Evolutionary conservation across 2,329 filamentous ascomycete species (phyloP).

Genomic region (Exserohilum rostratum): DNA sequence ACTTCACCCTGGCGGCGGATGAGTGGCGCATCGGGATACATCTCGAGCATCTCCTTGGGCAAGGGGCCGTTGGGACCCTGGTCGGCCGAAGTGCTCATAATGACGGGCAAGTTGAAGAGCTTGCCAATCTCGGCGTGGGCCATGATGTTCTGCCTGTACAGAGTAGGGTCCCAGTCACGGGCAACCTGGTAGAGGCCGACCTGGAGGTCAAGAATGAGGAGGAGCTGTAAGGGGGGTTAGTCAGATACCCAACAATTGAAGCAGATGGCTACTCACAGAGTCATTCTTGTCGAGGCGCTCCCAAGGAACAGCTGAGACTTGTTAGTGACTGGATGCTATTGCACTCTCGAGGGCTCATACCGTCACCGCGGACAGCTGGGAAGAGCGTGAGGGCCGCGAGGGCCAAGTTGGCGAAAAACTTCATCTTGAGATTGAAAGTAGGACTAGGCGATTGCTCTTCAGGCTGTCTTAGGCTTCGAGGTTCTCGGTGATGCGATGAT

Average conservation of each 20-base stretch:
- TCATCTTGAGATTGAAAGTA: conserved; percentile 35
- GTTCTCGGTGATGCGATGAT: conserved; percentile 25
- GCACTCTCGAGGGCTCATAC: conserved; percentile 20
- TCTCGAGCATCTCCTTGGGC: conserved; percentile 70
- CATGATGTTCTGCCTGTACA: conserved; percentile 70
- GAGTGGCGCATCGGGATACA: conserved; percentile 70
- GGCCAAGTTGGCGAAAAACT: conserved; percentile 36
- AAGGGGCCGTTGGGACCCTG: conserved; percentile 73
- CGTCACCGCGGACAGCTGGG: conserved; percentile 39
- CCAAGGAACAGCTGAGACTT: conserved; percentile 43
- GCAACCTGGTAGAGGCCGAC: conserved; percentile 65
- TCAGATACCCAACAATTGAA: neutral
- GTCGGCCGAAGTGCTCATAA: conserved; percentile 74
- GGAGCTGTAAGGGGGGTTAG: conserved; percentile 47
- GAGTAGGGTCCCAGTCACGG: conserved; percentile 69
- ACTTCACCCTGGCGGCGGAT: conserved; percentile 74
- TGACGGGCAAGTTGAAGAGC: conserved; percentile 69
- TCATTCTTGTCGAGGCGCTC: conserved; percentile 53
- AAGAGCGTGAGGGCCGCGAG: conserved; percentile 36
- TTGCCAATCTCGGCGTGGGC: conserved; percentile 71
- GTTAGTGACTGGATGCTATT: conserved; percentile 20
- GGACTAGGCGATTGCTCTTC: neutral
- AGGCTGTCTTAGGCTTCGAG: conserved; percentile 10
- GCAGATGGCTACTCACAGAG: conserved; percentile 31
- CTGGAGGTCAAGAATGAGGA: conserved; percentile 66